phyloP scores from a whole-genome alignment of 2,329 filamentous ascomycete species.

The Paecilomyces formosus region DNA sequence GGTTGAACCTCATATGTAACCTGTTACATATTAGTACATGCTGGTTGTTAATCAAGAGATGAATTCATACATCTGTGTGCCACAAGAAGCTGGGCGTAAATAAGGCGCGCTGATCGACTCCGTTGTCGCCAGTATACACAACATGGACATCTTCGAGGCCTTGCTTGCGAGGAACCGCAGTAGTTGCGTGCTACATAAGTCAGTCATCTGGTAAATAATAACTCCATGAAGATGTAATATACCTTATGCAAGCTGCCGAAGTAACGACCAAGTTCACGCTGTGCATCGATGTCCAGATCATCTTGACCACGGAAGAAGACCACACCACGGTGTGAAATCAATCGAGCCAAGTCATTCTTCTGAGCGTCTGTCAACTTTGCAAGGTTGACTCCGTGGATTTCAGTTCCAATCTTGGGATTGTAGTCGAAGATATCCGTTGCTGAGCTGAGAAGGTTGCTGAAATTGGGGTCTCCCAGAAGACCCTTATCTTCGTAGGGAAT shows the following conservation, averaged over 20 bases:
- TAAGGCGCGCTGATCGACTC: slow-evolving; percentile 45
- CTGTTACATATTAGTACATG: slow-evolving; percentile 15
- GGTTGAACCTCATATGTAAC: slow-evolving; percentile 53
- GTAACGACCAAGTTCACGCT: slow-evolving; percentile 45
- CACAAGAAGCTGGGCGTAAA: slow-evolving; percentile 51
- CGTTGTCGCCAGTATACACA: slow-evolving; percentile 47
- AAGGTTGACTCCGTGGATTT: slow-evolving; percentile 45
- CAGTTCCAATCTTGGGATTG: slow-evolving; percentile 50
- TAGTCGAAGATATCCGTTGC: slow-evolving; percentile 52
- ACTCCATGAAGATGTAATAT: neutral
- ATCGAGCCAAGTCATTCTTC: slow-evolving; percentile 47
- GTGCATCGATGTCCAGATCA: slow-evolving; percentile 47
- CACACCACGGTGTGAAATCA: slow-evolving; percentile 49
- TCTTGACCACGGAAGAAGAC: slow-evolving; percentile 52
- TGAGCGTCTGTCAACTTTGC: slow-evolving; percentile 44
- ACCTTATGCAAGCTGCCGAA: slow-evolving; percentile 47
- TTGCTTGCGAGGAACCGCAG: slow-evolving; percentile 40
- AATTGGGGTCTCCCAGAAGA: slow-evolving; percentile 46
- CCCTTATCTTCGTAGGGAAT: slow-evolving; percentile 48
- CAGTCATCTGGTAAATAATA: slow-evolving; percentile 5
- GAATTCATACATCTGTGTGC: slow-evolving; percentile 43
- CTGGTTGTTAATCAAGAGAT: neutral
- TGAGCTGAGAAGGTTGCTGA: slow-evolving; percentile 44
- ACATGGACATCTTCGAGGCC: slow-evolving; percentile 52
- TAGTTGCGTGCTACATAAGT: slow-evolving; percentile 42